Evolutionary conservation across 495 filamentous ascomycete species (phyloP).

Genomic region (Entonaema liquescens): DNA sequence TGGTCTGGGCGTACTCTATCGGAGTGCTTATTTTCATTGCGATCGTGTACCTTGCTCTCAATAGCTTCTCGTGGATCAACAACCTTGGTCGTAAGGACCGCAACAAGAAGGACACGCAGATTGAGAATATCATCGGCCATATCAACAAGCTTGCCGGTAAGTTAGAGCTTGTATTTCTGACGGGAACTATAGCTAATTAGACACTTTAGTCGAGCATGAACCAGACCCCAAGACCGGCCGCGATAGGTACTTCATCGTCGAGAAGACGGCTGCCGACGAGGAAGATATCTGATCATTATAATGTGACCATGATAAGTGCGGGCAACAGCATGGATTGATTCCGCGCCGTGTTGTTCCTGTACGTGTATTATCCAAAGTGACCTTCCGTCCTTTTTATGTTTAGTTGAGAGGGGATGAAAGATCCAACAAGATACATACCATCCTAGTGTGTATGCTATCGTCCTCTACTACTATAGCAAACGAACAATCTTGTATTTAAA

Average conservation of each 20-base stretch:
- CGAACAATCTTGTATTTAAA: background rate
- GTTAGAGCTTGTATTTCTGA: background rate
- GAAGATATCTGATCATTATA: conserved; percentile 60
- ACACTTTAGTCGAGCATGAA: conserved; percentile 67
- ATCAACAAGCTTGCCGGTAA: conserved; percentile 66
- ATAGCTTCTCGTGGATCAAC: conserved; percentile 72
- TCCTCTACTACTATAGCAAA: conserved; percentile 1
- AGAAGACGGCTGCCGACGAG: conserved; percentile 69
- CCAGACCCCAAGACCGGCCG: conserved; percentile 64
- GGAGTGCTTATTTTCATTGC: conserved; percentile 81
- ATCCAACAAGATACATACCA: conserved; percentile 7
- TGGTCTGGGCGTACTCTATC: conserved; percentile 81
- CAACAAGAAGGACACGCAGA: conserved; percentile 74
- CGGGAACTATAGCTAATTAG: background rate
- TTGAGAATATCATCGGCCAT: conserved; percentile 82
- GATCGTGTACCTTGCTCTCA: conserved; percentile 78
- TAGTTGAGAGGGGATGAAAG: background rate
- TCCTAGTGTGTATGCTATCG: background rate
- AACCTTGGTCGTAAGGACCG: conserved; percentile 81
- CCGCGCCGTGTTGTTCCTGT: background rate
- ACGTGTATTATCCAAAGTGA: background rate
- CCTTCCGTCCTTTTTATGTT: background rate
- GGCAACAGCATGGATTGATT: background rate
- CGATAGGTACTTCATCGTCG: conserved; percentile 67
- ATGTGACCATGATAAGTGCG: background rate